phyloP scores from a whole-genome alignment of 257 asterid species.

The Nicotiana tabacum region DNA sequence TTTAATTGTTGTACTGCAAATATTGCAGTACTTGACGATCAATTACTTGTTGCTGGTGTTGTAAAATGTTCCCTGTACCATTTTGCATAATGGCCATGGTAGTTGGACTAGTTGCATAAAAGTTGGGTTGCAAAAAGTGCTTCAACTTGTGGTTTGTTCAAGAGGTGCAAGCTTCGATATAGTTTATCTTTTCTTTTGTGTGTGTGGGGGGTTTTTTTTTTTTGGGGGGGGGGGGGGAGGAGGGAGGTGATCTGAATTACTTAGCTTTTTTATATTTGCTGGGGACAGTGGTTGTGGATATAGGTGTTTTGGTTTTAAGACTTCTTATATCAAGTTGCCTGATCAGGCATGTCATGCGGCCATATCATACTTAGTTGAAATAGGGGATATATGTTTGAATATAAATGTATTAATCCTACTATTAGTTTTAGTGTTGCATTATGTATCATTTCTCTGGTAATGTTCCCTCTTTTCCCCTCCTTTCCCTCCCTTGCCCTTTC shows the following conservation, averaged over 20 bases:
- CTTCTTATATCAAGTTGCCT: too few relatives aligned
- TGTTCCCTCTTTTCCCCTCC: not conserved
- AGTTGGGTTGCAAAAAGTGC: not conserved
- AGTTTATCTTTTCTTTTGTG: not conserved
- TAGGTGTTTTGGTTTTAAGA: too few relatives aligned
- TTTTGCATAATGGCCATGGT: not conserved
- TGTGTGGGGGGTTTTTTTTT: not conserved
- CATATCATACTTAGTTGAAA: too few relatives aligned
- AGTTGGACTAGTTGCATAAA: not conserved
- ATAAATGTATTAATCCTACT: too few relatives aligned
- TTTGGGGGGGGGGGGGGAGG: not conserved
- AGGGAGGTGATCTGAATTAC: not conserved
- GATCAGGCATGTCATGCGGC: too few relatives aligned
- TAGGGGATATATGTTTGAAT: too few relatives aligned
- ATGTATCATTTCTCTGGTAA: not conserved
- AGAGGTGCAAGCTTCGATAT: not conserved
- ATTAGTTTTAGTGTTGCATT: not conserved
- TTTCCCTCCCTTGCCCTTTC: not conserved
- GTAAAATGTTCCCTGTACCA: not conserved
- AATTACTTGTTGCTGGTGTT: not conserved
- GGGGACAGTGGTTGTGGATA: too few relatives aligned
- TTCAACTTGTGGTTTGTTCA: not conserved
- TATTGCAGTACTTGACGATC: not conserved
- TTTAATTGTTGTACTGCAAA: not conserved
- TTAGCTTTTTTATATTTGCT: too few relatives aligned